Evolutionary conservation across 2,329 filamentous ascomycete genomes (phyloP).

Genomic region (Podosphaera xanthii): DNA sequence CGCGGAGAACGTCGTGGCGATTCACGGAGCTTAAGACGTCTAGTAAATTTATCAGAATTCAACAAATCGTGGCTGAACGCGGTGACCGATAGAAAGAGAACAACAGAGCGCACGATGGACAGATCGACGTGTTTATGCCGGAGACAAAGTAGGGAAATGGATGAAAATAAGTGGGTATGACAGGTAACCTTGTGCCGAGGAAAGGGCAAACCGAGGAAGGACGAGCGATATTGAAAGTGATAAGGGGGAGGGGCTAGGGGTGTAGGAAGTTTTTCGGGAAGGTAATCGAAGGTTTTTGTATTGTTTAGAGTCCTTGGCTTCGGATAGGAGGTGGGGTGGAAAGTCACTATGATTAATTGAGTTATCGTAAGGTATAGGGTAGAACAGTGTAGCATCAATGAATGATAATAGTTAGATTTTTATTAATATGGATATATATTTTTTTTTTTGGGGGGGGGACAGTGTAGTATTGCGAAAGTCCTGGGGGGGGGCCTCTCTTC

Average conservation of each 20-base stretch:
- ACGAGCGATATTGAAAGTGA: neutral
- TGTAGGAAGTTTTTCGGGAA: neutral
- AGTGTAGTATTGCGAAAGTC: neutral
- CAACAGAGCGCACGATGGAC: neutral
- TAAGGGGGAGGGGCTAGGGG: neutral
- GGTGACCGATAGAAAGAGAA: neutral
- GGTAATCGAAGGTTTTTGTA: neutral
- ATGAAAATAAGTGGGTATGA: neutral
- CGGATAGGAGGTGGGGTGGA: neutral
- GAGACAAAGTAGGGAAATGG: neutral
- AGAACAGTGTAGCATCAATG: neutral
- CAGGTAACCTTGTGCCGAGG: neutral
- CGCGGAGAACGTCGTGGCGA: constrained; percentile 2
- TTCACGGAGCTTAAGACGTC: neutral
- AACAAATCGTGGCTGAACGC: neutral
- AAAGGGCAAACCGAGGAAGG: neutral
- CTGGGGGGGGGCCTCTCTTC: neutral
- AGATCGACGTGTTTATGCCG: neutral
- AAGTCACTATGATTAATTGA: neutral
- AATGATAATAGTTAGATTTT: neutral
- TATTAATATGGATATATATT: neutral
- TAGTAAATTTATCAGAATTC: neutral
- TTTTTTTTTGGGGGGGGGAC: neutral
- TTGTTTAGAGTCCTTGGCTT: neutral
- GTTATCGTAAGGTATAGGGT: neutral